Evolutionary conservation across 116 monocot genomes (phyloP).

Genomic region (Iris pallida): DNA sequence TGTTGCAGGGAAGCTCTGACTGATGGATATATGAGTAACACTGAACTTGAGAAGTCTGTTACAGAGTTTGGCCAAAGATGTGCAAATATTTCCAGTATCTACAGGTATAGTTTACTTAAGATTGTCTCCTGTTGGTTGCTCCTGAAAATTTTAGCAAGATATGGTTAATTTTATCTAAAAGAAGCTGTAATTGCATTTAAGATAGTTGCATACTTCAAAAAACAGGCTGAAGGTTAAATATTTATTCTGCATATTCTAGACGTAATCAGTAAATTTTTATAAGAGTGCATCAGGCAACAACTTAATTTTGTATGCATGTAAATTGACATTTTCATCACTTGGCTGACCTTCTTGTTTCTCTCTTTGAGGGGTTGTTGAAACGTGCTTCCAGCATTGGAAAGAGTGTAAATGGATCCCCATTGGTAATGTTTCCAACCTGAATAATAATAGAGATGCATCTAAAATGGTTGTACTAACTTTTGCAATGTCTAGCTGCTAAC

Average conservation of each 20-base stretch:
- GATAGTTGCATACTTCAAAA: no score
- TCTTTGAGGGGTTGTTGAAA: conserved; percentile 56
- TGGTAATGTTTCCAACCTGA: conserved; percentile 40
- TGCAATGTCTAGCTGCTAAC: not conserved
- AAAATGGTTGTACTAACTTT: not conserved
- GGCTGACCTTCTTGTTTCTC: conserved; percentile 43
- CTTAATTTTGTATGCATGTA: not conserved
- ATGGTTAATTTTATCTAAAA: no score
- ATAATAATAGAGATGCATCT: not conserved
- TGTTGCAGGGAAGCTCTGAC: conserved; percentile 39
- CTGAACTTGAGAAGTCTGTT: conserved; percentile 61
- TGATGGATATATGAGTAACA: conserved; percentile 81
- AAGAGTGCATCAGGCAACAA: not conserved
- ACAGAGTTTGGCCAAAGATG: conserved; percentile 65
- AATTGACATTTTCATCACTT: not conserved
- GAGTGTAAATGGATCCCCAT: conserved; percentile 61
- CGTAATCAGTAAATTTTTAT: not conserved
- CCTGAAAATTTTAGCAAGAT: not conserved
- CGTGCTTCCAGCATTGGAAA: conserved; percentile 69
- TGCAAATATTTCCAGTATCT: conserved; percentile 63
- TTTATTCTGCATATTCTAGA: not conserved
- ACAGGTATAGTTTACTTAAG: conserved; percentile 53
- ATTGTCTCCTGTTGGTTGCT: not conserved
- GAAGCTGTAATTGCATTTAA: no score
- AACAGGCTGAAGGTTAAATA: no score